Evolutionary conservation across 768 basidiomycete genomes (phyloP), one percentile per base, ranked within the genome.

Genomic region (Trametes cingulata): DNA sequence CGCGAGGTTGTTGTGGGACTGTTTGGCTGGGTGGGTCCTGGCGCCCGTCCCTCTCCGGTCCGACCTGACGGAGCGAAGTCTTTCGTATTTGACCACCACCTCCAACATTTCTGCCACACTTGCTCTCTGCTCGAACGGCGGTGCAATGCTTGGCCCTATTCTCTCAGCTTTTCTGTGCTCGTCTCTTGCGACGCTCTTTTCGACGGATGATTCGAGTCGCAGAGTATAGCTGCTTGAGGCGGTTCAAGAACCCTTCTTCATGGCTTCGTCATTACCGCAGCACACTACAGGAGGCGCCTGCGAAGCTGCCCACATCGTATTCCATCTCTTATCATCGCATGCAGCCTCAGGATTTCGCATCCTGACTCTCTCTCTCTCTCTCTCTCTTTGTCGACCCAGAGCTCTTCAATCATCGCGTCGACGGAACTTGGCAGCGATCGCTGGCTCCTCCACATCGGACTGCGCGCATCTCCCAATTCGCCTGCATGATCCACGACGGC

Each of bases 11-110:
- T 51, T 51, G 17, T 36, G 49, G 12, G 29, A n/a, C 17, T 55
- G 20, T 36, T 54, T 54, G 41, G 42, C 42, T 24, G 52, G 37
- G 49, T 51, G 49, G 49, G 49, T 51, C 19, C 29, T 51, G 36
- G 49, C 49, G 49, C 49, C 49, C 46, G 33, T 50, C 1, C 27
- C 36, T 37, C 29, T 33, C 29, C 29, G 29, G 41, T 17, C 20
- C 15, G 15, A 17, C 41, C n/a, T n/a, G n/a, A n/a, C n/a, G n/a
- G n/a, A n/a, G n/a, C n/a, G n/a, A n/a, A n/a, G n/a, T n/a, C n/a
- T n/a, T n/a, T n/a, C n/a, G n/a, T n/a, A n/a, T n/a, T n/a, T n/a
- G n/a, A n/a, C n/a, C n/a, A n/a, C n/a, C n/a, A n/a, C n/a, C n/a
- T n/a, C n/a, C n/a, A n/a, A n/a, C n/a, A n/a, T 33, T 10, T 33